phyloP scores from a whole-genome alignment of 192 early-diverging fungal genomes.

The Podila verticillata region DNA sequence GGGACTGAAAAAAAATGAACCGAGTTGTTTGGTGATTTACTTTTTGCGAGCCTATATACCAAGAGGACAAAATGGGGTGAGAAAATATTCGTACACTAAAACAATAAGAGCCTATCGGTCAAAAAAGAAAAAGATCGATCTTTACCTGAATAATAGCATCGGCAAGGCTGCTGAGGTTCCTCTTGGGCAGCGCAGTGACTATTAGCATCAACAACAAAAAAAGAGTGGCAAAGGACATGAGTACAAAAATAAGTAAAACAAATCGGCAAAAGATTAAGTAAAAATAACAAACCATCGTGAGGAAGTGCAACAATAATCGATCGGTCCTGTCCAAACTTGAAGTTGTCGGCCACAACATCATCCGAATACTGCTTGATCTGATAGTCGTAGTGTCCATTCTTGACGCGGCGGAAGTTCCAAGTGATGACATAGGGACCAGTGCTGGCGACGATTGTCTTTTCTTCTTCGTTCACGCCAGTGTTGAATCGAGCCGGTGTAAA shows the following conservation, averaged over 20 bases:
- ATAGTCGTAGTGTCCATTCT: constrained; percentile 84
- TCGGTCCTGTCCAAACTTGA: constrained; percentile 82
- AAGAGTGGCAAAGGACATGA: background rate
- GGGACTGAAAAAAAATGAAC: too few relatives aligned
- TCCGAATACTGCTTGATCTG: constrained; percentile 88
- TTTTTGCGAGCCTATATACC: too few relatives aligned
- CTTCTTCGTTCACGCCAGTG: constrained; percentile 71
- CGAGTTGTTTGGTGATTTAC: too few relatives aligned
- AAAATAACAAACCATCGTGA: constrained; percentile 25
- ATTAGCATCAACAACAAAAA: background rate
- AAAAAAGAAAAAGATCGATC: background rate
- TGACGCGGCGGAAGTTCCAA: constrained; percentile 91
- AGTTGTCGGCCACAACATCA: constrained; percentile 90
- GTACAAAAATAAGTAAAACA: background rate
- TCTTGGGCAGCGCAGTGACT: constrained; percentile 28
- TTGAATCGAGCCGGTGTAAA: constrained; percentile 95
- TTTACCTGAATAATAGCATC: constrained; percentile 7
- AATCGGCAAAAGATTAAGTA: background rate
- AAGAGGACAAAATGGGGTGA: too few relatives aligned
- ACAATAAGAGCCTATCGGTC: too few relatives aligned
- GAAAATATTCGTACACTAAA: too few relatives aligned
- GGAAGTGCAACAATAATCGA: constrained; percentile 85
- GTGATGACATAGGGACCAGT: constrained; percentile 92
- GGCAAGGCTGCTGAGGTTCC: constrained; percentile 17
- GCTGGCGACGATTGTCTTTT: constrained; percentile 88